Percentiles rank a stretch among this genome's conserved stretches.
phyloP scores from a whole-genome alignment of 1,284 basidiomycete species.

The Puccinia horiana region DNA sequence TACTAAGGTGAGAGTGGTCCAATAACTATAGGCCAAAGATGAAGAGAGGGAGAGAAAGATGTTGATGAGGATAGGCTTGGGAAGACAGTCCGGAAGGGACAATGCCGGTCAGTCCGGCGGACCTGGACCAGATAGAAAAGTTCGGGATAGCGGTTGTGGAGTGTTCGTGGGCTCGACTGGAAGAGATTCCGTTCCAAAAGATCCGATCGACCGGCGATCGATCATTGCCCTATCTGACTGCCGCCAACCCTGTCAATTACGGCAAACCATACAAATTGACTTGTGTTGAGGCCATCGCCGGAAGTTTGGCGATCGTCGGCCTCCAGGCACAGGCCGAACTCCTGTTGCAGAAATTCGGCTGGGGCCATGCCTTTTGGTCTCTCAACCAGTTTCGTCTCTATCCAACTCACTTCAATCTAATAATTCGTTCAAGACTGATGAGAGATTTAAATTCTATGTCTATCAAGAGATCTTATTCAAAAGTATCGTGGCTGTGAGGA shows the following conservation, averaged over 20 bases:
- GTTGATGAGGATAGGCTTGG: conserved; percentile 20
- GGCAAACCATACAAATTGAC: conserved; percentile 82
- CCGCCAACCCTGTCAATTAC: conserved; percentile 91
- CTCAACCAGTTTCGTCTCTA: conserved; percentile 20
- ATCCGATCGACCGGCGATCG: conserved; percentile 91
- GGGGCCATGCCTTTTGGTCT: conserved; percentile 19
- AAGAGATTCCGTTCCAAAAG: conserved; percentile 90
- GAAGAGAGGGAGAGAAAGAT: neutral
- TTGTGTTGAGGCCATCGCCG: conserved; percentile 88
- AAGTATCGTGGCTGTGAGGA: conserved; percentile 36
- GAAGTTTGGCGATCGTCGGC: conserved; percentile 86
- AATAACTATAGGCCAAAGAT: conserved; percentile 18
- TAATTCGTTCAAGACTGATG: conserved; percentile 72
- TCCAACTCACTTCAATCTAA: conserved; percentile 69
- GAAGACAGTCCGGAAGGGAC: conserved; percentile 76
- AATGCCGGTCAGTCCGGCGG: conserved; percentile 76
- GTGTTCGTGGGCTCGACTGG: conserved; percentile 92
- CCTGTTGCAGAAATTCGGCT: conserved; percentile 59
- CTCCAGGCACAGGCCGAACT: conserved; percentile 76
- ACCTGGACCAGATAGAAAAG: conserved; percentile 75
- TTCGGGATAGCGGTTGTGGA: conserved; percentile 91
- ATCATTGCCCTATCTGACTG: conserved; percentile 82
- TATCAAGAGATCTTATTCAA: conserved; percentile 22
- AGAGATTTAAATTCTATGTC: neutral
- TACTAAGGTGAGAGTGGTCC: conserved; percentile 76